These are phyloP conservation scores for Saccharata proteae DNA, from an alignment of 2,329 filamentous ascomycete genomes.

Conservation along the genomic window DNA sequence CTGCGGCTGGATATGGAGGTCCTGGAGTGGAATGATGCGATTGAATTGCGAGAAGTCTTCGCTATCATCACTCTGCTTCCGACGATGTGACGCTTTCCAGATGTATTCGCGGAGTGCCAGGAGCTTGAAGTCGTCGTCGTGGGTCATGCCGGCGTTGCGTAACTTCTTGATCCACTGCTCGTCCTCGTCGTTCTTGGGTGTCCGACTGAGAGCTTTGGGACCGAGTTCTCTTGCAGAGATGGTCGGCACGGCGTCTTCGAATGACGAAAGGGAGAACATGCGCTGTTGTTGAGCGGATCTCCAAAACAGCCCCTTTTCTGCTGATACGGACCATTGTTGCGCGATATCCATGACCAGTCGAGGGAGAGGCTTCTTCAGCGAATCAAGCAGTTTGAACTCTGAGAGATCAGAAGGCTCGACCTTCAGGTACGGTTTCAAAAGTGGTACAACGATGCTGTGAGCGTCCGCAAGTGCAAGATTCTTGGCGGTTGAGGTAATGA, in stretches of 20 bases:
- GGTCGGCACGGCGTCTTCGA: constrained; percentile 40
- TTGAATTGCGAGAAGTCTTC: constrained; percentile 47
- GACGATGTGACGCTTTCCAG: constrained; percentile 69
- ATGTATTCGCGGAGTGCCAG: constrained; percentile 81
- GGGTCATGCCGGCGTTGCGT: constrained; percentile 66
- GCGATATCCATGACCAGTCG: constrained; percentile 75
- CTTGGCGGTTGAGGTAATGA: constrained; percentile 63
- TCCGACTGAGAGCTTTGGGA: constrained; percentile 46
- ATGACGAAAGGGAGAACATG: constrained; percentile 54
- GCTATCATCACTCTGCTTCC: constrained; percentile 29
- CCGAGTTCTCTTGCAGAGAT: constrained; percentile 46
- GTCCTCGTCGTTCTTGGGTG: constrained; percentile 78
- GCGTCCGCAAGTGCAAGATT: constrained; percentile 70
- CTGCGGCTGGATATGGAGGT: constrained; percentile 66
- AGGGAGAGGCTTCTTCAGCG: constrained; percentile 69
- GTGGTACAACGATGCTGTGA: constrained; percentile 69
- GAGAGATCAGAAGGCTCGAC: constrained; percentile 56
- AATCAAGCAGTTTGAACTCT: constrained; percentile 65
- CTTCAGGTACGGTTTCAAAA: constrained; percentile 73
- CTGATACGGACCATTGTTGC: constrained; percentile 70
- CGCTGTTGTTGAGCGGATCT: constrained; percentile 58
- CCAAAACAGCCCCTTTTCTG: constrained; percentile 81
- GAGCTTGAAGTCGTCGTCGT: constrained; percentile 83
- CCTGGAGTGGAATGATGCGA: constrained; percentile 61
- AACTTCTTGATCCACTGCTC: constrained; percentile 84